Evolutionary conservation across 495 filamentous ascomycete species (phyloP), one percentile per base, ranked within the genome.

Genomic region (Penicillium lividum): DNA sequence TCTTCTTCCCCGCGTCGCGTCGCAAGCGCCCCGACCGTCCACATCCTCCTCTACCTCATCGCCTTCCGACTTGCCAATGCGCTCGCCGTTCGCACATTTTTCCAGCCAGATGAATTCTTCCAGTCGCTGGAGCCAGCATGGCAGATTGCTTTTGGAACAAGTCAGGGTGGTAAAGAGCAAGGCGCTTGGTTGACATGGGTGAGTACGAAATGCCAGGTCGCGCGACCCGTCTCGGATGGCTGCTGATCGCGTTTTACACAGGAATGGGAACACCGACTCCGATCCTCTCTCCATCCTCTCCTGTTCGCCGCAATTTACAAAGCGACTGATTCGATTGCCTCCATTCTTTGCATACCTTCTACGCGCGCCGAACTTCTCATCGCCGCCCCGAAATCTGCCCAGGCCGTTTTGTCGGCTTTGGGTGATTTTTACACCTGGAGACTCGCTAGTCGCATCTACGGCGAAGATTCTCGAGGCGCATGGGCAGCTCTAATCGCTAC

Each of bases 121-220:
- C 94, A 99, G 68, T 90, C 92, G 7, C 81, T 99, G 10, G 94
- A 99, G 69, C 95, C 95, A 36, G 94, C 94, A 59, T 98, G 93
- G 93, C 80, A 87, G 70, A 79, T 93, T 43, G 89, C 90, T 0
- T 98, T 97, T 76, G 93, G 92, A 8, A n/a, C 38, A 40, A 15
- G 13, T 16, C 5, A 5, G 7, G 13, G n/a, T 5, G 11, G 5
- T 40, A 60, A 71, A 13, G 69, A 82, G 15, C 87, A 87, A 70
- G 89, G 90, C 42, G 90, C 92, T 18, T 98, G 92, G 92, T 80
- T 99, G 62, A 99, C 95, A 54, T 99, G 94, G 94, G 93, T 96
- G 75, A 59, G 81, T 77, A 27, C 1, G 42, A 0, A 29, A 40
- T 40, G 15, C 34, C n/a, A 25, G 45, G 15, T 50, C 18, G 27